Evolutionary conservation across 1,284 basidiomycete species (phyloP), one percentile per base, ranked within the genome.

Genomic region (Stygiomarasmius scandens): DNA sequence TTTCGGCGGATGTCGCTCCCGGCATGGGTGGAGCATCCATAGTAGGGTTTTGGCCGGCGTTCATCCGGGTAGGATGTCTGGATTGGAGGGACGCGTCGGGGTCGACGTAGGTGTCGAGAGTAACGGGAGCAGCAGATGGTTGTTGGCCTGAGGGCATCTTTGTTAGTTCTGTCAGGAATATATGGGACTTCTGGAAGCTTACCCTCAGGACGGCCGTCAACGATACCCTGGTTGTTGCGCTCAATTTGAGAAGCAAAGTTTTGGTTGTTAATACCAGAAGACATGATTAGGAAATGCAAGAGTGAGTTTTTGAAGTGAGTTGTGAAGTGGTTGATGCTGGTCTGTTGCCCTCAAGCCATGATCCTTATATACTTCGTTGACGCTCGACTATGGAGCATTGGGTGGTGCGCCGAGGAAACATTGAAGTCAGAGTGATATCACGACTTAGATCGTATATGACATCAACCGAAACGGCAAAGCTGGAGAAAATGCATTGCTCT

Each of bases 1-100:
- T 69, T 59, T 72, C 70, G 51, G 65, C 51, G 14, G 73, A 74
- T 29, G 73, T 75, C 38, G 71, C 69, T 14, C 64, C 62, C 6
- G 57, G 61, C 16, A 67, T 45, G 6, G 66, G 64, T 2, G 62
- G 60, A n/a, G 46, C 34, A 19, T 41, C n/a, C 38, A 41, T 19
- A 3, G 63, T 60, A 6, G 61, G 55, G 11, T 27, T 46, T 27
- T 46, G 23, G 10, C 24, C 63, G 12, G 29, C 29, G 12, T 32
- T 32, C 29, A 32, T 32, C 6, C 29, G 29, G 5, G 29, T 32
- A 12, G 29, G 29, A 12, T 32, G 29, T 4, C n/a, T 6, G 6
- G 38, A 41, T 41, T 41, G 38, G 16, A 41, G 38, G 34, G 45
- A 63, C 2, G 63, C 58, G 50, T 64, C 63, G 36, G 16, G 38